Base-by-base conservation (phyloP, 2,329 filamentous ascomycete genomes). In the Clathrospora elynae region DNA sequence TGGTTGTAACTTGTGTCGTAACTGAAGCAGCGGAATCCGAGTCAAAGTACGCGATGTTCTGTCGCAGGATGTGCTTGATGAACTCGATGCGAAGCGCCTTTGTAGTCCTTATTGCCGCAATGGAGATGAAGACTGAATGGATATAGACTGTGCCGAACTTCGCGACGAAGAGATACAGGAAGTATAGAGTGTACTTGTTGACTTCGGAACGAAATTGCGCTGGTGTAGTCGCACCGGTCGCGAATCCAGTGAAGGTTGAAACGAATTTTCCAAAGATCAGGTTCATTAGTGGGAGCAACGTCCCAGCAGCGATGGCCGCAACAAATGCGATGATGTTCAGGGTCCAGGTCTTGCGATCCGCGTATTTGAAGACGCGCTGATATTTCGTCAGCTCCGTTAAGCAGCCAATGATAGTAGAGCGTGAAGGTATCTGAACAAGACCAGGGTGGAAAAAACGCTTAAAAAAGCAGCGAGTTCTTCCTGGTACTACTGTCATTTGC, bases 1-100 rank as follows among this genome's bases (percentile, higher is more conserved):
- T 92, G 8, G 91, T 86, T 0, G 92, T 97, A 58, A 96, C 96
- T 52, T 91, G 85, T 1, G 91, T 96, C 0, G 91, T 96, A 48
- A 97, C 88, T 71, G 96, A 93, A 45, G 92, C 91, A 22, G 90
- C 87, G 36, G 91, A 92, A 10, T 96, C 79, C 62, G 93, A 93
- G 70, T 97, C 93, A 34, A 72, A 72, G 42, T 67, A 71, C 1
- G 66, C 69, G 17, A 72, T 66, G 36, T 72, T 72, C 36, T 72
- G 70, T 2, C 67, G 57, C 62, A 90, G 82, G 4, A 88, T 76
- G 25, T 76, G 75, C 32, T 78, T 74, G 11, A 90, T 74, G 55
- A 87, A 90, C 53, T 83, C 76, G 20, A 84, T 75, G 18, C 87
- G 66, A 34, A 71, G 55, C 24, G 67, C 75, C 42, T 76, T 74